These are phyloP conservation scores for Cocos nucifera DNA, from an alignment of 176 grass and related monocot genomes.

Conservation along the genomic window DNA sequence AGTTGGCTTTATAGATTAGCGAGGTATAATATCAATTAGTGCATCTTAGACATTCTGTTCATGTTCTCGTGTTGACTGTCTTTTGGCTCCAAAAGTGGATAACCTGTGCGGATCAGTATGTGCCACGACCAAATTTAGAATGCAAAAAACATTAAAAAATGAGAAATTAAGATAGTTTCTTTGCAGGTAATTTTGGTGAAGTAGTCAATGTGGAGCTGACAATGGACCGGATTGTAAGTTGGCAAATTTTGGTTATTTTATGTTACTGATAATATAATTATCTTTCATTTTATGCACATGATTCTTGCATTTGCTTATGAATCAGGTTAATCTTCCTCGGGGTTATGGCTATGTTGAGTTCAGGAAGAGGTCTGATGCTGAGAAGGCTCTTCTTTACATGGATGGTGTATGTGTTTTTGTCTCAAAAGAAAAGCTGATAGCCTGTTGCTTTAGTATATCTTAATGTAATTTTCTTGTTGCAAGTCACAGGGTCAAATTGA, in stretches of 20 bases:
- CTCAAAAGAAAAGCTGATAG: no score
- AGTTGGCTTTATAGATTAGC: no score
- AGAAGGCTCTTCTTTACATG: conserved; percentile 99
- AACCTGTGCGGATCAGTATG: no score
- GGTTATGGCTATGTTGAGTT: conserved; percentile 98
- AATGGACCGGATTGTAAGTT: conserved; percentile 83
- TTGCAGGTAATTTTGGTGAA: conserved; percentile 79
- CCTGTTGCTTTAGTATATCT: no score
- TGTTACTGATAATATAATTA: background rate
- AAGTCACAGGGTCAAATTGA: conserved; percentile 82
- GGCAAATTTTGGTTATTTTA: conserved; percentile 1
- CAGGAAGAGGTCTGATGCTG: conserved; percentile 88
- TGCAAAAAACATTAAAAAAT: no score
- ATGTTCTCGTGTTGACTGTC: no score
- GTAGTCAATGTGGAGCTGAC: conserved; percentile 87
- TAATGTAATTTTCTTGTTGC: background rate
- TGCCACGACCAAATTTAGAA: no score
- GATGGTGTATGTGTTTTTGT: conserved; percentile 69
- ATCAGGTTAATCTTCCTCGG: conserved; percentile 98
- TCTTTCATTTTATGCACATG: no score
- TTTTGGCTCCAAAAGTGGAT: no score
- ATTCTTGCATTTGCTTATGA: background rate
- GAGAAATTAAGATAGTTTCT: conserved; percentile 3
- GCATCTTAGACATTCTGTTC: no score
- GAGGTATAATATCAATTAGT: no score